A percentile compares a stretch with the other conserved stretches of the same genome.
These are phyloP conservation scores for Yamadazyma triangularis DNA, from an alignment of 1,139 yeast species.

Conservation along the genomic window DNA sequence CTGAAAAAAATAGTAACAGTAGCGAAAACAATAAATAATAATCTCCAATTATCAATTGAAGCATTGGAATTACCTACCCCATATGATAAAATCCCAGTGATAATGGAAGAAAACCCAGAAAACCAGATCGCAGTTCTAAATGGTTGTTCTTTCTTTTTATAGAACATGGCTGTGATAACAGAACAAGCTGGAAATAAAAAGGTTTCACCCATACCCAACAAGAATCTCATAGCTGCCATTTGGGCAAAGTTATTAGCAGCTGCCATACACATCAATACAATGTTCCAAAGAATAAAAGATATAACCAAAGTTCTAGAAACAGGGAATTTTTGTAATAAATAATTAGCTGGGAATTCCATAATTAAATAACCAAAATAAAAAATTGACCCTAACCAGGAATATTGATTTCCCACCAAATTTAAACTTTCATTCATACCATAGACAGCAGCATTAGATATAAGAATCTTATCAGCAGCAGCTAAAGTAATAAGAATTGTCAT, in stretches of 20 bases:
- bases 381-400: constrained; percentile 16
- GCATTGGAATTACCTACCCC: constrained; percentile 12
- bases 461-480: constrained; percentile 16
- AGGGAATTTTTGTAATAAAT: constrained; percentile 12
- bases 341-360: constrained; percentile 11
- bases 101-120: constrained; percentile 14
- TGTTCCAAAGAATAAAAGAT: constrained; percentile 13
- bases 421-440: constrained; percentile 26
- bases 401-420: constrained; percentile 15
- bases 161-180: constrained; percentile 11
- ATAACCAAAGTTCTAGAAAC: constrained; percentile 10
- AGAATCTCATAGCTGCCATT: constrained; percentile 12
- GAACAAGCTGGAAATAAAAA: constrained; percentile 12
- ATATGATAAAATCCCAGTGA: constrained; percentile 13
- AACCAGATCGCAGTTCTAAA: constrained; percentile 13
- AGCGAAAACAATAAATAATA: constrained; percentile 11
- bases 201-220: constrained; percentile 15
- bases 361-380: constrained; percentile 16
- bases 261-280: constrained; percentile 11
- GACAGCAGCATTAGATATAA: constrained; percentile 34
- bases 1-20: constrained; percentile 11
- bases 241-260: constrained; percentile 10
- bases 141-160: constrained; percentile 11
- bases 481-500: constrained; percentile 12
- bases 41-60: constrained; percentile 12